A percentile compares a stretch with the other conserved stretches of the same genome.
phyloP scores from a whole-genome alignment of 495 filamentous ascomycete genomes.

The Saxophila tyrrhenica region DNA sequence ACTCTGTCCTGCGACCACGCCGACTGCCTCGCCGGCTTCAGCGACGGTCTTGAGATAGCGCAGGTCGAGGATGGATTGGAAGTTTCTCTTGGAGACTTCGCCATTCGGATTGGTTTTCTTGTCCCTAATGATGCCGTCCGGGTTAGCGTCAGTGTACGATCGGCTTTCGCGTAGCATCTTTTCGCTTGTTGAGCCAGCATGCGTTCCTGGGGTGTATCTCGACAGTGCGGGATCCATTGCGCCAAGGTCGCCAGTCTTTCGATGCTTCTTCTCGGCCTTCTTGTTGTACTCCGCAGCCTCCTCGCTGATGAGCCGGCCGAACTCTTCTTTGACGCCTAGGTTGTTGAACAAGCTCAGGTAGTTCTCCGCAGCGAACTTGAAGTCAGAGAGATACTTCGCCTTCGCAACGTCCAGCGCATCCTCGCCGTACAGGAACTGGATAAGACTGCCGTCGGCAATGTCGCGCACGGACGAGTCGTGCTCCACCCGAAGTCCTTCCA shows the following conservation, averaged over 20 bases:
- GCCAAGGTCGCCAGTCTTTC: slow-evolving; percentile 54
- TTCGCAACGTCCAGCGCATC: slow-evolving; percentile 91
- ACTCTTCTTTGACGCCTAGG: slow-evolving; percentile 41
- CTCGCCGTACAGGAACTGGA: slow-evolving; percentile 96
- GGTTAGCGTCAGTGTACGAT: slow-evolving; percentile 67
- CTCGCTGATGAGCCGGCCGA: slow-evolving; percentile 32
- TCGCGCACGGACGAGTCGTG: slow-evolving; percentile 94
- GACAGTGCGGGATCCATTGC: slow-evolving; percentile 69
- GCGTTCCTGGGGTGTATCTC: slow-evolving; percentile 59
- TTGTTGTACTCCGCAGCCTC: slow-evolving; percentile 54
- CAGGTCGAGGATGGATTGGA: slow-evolving; percentile 70
- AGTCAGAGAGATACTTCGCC: slow-evolving; percentile 81
- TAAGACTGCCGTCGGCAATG: slow-evolving; percentile 68
- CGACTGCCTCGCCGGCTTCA: slow-evolving; percentile 97
- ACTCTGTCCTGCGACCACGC: slow-evolving; percentile 91
- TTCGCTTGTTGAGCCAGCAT: slow-evolving; percentile 81
- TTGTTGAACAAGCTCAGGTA: slow-evolving; percentile 44
- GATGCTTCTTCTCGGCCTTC: slow-evolving; percentile 65
- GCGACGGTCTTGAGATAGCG: slow-evolving; percentile 89
- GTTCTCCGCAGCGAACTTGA: slow-evolving; percentile 82
- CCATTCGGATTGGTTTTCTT: slow-evolving; percentile 54
- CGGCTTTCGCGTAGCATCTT: slow-evolving; percentile 58
- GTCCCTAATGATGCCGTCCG: slow-evolving; percentile 61
- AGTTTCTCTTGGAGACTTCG: slow-evolving; percentile 55
- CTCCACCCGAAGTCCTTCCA: slow-evolving; percentile 86